Conservation (phyloP, 2,329 filamentous ascomycete genomes). For the Penicillium sp. region DNA sequence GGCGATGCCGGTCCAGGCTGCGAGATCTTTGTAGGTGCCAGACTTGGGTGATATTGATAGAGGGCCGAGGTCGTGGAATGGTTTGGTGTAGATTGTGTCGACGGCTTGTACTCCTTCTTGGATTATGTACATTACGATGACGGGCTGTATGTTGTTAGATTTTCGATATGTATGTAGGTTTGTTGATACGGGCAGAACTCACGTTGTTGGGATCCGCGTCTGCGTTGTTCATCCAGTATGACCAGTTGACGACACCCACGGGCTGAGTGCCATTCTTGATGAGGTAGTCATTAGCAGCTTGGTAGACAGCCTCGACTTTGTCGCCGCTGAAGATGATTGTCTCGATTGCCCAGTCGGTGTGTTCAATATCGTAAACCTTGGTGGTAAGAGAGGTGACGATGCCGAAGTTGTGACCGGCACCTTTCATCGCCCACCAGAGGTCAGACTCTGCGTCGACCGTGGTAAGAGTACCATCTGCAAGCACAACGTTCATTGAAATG, state of each 20-base stretch:
- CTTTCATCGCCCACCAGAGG: constrained; percentile 55
- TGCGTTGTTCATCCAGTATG: constrained; percentile 30
- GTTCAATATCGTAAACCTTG: constrained; percentile 46
- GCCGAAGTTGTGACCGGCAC: constrained; percentile 58
- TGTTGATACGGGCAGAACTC: neutral
- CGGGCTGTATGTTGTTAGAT: constrained; percentile 17
- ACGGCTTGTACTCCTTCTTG: constrained; percentile 38
- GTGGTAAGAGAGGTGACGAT: constrained; percentile 49
- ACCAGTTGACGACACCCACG: constrained; percentile 48
- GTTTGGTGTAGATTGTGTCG: constrained; percentile 40
- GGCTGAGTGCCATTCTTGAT: constrained; percentile 44
- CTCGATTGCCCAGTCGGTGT: constrained; percentile 37
- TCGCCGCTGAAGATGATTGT: constrained; percentile 47
- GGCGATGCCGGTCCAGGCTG: constrained; percentile 43
- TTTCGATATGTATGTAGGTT: too few relatives aligned
- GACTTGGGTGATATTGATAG: constrained; percentile 27
- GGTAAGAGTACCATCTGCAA: constrained; percentile 46
- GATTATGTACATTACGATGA: constrained; percentile 32
- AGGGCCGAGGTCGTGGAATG: constrained; percentile 45
- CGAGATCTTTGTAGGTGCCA: constrained; percentile 48
- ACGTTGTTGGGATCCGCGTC: constrained; percentile 25
- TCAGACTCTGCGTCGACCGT: constrained; percentile 45
- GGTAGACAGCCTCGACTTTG: constrained; percentile 49
- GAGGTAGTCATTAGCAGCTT: constrained; percentile 45
- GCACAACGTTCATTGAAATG: constrained; percentile 49